Conservation (phyloP, 306 rosid genomes). For the Quercus engelmannii region DNA sequence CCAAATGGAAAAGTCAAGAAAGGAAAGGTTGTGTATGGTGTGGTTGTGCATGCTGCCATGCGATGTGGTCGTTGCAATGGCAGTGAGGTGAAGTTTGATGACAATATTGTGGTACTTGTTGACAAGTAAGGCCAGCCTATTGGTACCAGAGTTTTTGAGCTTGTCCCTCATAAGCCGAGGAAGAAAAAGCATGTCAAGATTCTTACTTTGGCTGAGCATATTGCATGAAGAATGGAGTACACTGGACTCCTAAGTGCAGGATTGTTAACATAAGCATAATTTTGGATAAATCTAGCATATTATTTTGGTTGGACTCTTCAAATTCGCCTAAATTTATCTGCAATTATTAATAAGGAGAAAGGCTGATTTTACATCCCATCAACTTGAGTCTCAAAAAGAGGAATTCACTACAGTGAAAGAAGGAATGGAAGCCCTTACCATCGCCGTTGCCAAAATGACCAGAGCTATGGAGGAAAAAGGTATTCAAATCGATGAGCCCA, state of each 20-base stretch:
- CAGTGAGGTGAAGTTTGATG: conserved; percentile 87
- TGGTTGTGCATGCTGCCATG: conserved; percentile 75
- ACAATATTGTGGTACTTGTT: conserved; percentile 75
- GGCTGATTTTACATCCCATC: not conserved
- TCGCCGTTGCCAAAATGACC: too few relatives aligned
- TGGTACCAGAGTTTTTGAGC: conserved; percentile 93
- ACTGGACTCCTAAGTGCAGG: not conserved
- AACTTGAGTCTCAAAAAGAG: not conserved
- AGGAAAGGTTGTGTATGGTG: conserved; percentile 68
- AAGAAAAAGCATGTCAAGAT: conserved; percentile 88
- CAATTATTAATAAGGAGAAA: not conserved
- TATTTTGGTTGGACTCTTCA: not conserved
- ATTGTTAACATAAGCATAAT: not conserved
- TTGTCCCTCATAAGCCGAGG: conserved; percentile 85
- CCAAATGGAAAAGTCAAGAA: conserved; percentile 83
- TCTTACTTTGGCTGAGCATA: conserved; percentile 80
- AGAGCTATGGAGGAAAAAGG: too few relatives aligned
- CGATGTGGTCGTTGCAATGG: conserved; percentile 73
- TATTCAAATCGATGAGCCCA: too few relatives aligned
- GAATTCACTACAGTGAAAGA: too few relatives aligned
- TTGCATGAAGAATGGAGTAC: conserved; percentile 37
- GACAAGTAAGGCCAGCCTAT: conserved; percentile 95
- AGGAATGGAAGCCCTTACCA: too few relatives aligned
- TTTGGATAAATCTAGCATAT: not conserved
- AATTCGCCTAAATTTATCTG: not conserved